Evolutionary conservation across 305 asterid genomes (phyloP), one percentile per base, ranked within the genome.

Genomic region (Fraxinus xanthoxyloides): DNA sequence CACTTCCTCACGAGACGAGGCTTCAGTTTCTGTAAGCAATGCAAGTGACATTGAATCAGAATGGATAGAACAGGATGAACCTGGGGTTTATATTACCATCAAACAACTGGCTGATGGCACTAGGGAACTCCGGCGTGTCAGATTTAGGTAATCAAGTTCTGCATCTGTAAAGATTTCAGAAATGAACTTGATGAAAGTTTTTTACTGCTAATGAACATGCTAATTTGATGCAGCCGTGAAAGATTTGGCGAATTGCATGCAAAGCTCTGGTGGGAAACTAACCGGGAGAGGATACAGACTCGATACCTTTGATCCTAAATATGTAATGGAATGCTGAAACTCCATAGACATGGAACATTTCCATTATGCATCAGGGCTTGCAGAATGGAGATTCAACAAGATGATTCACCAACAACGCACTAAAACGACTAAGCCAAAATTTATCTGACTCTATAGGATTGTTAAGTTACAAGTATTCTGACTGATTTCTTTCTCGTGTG

Each of bases 51-150:
- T 92, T 17, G 98, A 93, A 65, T 93, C 98, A 0, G 99, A 97
- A 75, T 97, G 98, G 98, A 86, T 94, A 15, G 99, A 97, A 82
- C 93, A 97, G 88, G 99, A 97, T 36, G 98, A 94, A 85, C 98
- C 98, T 0, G 98, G 99, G 4, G 98, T 97, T 36, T 92, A 90
- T 74, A 92, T 97, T 76, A 97, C 99, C 85, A 92, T 97, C 91
- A 91, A 97, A 81, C 98, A 94, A 79, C 92, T 97, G 63, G 93
- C 87, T 48, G 98, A 93, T 83, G 98, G 99, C 48, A 93, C 97
- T 3, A 87, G 98, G 82, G 99, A 94, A 92, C 95, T 97, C 23
- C 92, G 99, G 0, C 96, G 99, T 19, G 98, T 97, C 80, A 89
- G 99, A 86, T 97, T 97, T 95, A 93, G 99, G 99, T 97, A 89